A percentile compares a stretch with the other conserved stretches of the same genome.
phyloP scores from a whole-genome alignment of 495 filamentous ascomycete genomes.

The Penicillium arizonense region DNA sequence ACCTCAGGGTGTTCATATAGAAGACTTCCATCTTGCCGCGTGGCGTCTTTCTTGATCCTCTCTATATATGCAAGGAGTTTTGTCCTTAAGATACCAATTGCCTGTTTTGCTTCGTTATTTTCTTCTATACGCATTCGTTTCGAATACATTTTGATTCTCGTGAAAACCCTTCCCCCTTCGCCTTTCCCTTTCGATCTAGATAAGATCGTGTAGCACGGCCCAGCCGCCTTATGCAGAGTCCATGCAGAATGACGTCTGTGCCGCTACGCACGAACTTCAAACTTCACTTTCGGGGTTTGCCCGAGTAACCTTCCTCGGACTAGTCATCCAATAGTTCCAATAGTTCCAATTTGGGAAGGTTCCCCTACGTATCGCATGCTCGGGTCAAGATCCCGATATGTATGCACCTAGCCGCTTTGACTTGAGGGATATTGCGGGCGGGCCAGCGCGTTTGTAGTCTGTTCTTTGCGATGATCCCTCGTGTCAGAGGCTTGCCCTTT shows the following conservation, averaged over 20 bases:
- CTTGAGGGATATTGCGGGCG: not conserved
- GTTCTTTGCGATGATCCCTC: conserved; percentile 3
- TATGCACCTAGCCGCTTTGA: conserved; percentile 9
- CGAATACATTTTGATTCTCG: not conserved
- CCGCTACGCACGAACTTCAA: conserved; percentile 8
- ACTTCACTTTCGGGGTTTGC: not conserved
- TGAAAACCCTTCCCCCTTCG: not conserved
- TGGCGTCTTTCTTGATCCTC: not conserved
- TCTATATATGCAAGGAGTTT: conserved; percentile 8
- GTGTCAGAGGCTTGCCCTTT: not conserved
- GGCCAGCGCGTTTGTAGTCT: not conserved
- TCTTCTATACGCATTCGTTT: not conserved
- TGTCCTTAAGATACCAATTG: conserved; percentile 18
- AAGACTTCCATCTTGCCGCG: no score
- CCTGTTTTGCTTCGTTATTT: not conserved
- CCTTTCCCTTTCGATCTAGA: conserved; percentile 4
- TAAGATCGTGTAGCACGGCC: conserved; percentile 1
- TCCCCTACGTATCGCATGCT: not conserved
- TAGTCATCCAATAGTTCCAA: not conserved
- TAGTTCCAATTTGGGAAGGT: not conserved
- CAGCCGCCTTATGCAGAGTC: conserved; percentile 7
- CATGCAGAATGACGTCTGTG: conserved; percentile 19
- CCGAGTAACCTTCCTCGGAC: not conserved
- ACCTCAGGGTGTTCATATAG: not conserved
- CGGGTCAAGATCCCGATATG: not conserved